phyloP scores from a whole-genome alignment of 371 early-diverging fungal species.

The Mucor mucedo region DNA sequence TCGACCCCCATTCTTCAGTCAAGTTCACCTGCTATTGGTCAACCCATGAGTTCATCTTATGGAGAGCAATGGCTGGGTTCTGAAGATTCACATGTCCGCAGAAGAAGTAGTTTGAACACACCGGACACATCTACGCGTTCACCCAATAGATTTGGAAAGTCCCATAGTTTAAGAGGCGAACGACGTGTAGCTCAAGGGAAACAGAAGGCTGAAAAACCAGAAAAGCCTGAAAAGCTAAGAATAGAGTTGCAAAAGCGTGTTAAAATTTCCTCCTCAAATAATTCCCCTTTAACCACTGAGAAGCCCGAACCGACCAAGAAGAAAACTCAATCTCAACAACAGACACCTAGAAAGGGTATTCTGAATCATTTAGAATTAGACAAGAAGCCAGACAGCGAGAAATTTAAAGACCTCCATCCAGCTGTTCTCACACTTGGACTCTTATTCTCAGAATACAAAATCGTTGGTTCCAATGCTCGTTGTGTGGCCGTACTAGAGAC shows the following conservation, averaged over 20 bases:
- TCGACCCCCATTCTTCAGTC: neutral
- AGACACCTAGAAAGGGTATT: conserved; percentile 40
- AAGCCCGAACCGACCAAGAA: conserved; percentile 16
- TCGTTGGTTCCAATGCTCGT: conserved; percentile 88
- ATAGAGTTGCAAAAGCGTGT: conserved; percentile 66
- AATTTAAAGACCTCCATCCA: conserved; percentile 79
- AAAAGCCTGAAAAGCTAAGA: conserved; percentile 70
- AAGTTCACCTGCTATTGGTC: conserved; percentile 7
- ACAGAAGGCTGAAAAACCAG: neutral
- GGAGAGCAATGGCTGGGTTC: conserved; percentile 12
- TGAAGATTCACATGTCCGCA: neutral
- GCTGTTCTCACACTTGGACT: conserved; percentile 81
- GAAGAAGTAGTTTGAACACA: conserved; percentile 1
- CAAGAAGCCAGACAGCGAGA: conserved; percentile 49
- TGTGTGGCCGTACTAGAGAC: conserved; percentile 80
- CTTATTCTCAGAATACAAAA: conserved; percentile 78
- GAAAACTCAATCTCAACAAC: conserved; percentile 27
- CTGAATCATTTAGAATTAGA: conserved; percentile 65
- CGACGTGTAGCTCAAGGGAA: conserved; percentile 57
- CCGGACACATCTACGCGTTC: neutral
- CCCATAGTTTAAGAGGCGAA: conserved; percentile 73
- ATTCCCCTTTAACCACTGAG: conserved; percentile 13
- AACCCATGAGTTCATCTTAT: conserved; percentile 10
- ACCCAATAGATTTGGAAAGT: neutral
- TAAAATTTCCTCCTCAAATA: conserved; percentile 31